Percentiles rank a stretch among this genome's conserved stretches.
Evolutionary conservation across 371 early-diverging fungal genomes (phyloP).

Genomic region (Mortierella sp.): DNA sequence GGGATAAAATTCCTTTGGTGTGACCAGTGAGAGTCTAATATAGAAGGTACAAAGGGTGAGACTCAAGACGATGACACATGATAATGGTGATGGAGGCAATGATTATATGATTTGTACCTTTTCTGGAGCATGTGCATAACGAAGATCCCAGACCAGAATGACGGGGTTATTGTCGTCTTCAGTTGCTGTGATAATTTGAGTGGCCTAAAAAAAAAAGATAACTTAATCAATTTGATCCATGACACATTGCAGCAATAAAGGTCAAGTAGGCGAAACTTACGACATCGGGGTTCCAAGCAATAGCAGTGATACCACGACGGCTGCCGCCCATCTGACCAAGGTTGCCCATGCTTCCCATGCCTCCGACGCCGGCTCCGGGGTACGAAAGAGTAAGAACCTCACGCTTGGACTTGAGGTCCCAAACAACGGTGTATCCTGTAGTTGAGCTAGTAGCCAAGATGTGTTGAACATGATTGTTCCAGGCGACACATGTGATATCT

Average conservation of each 20-base stretch:
- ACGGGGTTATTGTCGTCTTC: slow-evolving; percentile 92
- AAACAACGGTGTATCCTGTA: slow-evolving; percentile 94
- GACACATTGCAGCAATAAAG: not conserved
- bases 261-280: slow-evolving; percentile 60
- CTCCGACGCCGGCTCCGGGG: slow-evolving; percentile 68
- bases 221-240: not conserved
- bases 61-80: not conserved
- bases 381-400: slow-evolving; percentile 88
- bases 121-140: slow-evolving; percentile 93
- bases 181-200: slow-evolving; percentile 93
- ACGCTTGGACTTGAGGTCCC: slow-evolving; percentile 92
- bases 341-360: slow-evolving; percentile 60
- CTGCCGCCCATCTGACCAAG: slow-evolving; percentile 59
- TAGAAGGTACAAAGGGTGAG: not conserved
- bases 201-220: slow-evolving; percentile 66
- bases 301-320: slow-evolving; percentile 83
- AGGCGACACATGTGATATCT: slow-evolving; percentile 89
- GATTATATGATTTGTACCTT: slow-evolving; percentile 60
- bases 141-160: slow-evolving; percentile 93
- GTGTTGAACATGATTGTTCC: slow-evolving; percentile 95
- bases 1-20: slow-evolving; percentile 85
- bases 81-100: not conserved
- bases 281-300: slow-evolving; percentile 95
- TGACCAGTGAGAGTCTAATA: slow-evolving; percentile 72
- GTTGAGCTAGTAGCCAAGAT: slow-evolving; percentile 93